A percentile compares a stretch with the other conserved stretches of the same genome.
Evolutionary conservation across 2,329 filamentous ascomycete species (phyloP).

Genomic region (Penicillium sp.): DNA sequence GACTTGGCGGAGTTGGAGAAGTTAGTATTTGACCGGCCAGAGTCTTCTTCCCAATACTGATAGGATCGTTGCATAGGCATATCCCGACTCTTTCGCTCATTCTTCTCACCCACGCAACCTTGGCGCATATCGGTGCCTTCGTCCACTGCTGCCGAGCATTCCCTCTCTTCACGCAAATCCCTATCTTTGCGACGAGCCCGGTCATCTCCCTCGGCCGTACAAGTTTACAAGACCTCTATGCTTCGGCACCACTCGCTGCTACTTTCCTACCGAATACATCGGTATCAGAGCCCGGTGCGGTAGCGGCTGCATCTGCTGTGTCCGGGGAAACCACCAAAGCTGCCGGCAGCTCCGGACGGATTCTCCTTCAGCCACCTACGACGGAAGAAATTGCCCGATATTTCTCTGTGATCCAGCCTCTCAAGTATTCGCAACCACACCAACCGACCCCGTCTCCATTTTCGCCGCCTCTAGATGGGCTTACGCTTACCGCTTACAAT

Average conservation of each 20-base stretch:
- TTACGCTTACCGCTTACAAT: constrained; percentile 95
- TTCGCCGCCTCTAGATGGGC: constrained; percentile 80
- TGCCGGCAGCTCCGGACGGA: constrained; percentile 32
- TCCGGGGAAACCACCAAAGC: constrained; percentile 31
- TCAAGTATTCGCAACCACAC: constrained; percentile 96
- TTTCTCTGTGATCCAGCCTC: constrained; percentile 81
- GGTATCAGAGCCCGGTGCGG: constrained; percentile 56
- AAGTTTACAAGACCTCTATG: constrained; percentile 85
- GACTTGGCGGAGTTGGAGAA: constrained; percentile 86
- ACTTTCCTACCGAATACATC: constrained; percentile 72
- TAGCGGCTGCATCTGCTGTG: constrained; percentile 34
- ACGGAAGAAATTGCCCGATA: constrained; percentile 86
- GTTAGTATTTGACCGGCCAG: constrained; percentile 48
- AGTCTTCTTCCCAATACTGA: constrained; percentile 11
- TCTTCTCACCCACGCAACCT: constrained; percentile 88
- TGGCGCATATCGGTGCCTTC: constrained; percentile 85
- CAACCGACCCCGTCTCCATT: constrained; percentile 82
- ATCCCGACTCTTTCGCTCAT: constrained; percentile 88
- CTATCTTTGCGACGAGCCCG: constrained; percentile 88
- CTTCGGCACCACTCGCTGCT: constrained; percentile 79
- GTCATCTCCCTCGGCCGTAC: constrained; percentile 91
- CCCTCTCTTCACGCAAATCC: constrained; percentile 83
- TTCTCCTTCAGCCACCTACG: constrained; percentile 66
- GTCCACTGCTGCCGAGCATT: constrained; percentile 97
- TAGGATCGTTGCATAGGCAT: constrained; percentile 54